Conservation (phyloP, 2,329 filamentous ascomycete species). For the Plectosphaerella plurivora region DNA sequence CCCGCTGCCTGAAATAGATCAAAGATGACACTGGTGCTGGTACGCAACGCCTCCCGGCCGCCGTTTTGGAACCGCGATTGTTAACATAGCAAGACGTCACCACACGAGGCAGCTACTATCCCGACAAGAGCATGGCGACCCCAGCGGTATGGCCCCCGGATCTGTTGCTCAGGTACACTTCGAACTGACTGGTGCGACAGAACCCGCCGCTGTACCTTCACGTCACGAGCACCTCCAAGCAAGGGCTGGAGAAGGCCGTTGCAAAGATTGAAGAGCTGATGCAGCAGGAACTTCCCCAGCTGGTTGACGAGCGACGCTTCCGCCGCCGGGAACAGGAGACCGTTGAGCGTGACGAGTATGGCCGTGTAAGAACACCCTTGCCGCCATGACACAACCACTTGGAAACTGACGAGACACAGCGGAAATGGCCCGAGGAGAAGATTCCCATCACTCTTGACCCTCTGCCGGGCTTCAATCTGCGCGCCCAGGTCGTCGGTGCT, state of each 20-base stretch:
- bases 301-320: constrained; percentile 93
- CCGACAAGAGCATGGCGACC: constrained; percentile 96
- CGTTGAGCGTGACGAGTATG: constrained; percentile 86
- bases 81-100: constrained; percentile 86
- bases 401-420: constrained; percentile 45
- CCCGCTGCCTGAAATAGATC: constrained; percentile 88
- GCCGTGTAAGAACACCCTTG: constrained; percentile 60
- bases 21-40: constrained; percentile 99
- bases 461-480: constrained; percentile 89
- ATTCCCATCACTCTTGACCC: constrained; percentile 89
- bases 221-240: constrained; percentile 86
- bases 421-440: constrained; percentile 98
- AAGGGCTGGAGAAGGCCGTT: constrained; percentile 85
- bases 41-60: constrained; percentile 66
- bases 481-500: constrained; percentile 92
- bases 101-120: constrained; percentile 92
- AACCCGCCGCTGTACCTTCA: constrained; percentile 93
- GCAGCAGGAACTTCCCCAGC: constrained; percentile 89
- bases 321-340: constrained; percentile 75
- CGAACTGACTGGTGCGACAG: constrained; percentile 38
- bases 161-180: neutral
- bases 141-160: constrained; percentile 63
- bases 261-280: constrained; percentile 90
- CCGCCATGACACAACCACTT: neutral
- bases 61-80: constrained; percentile 42